Conservation (phyloP, 75 land plant genomes). For the Sequoia sempervirens region DNA sequence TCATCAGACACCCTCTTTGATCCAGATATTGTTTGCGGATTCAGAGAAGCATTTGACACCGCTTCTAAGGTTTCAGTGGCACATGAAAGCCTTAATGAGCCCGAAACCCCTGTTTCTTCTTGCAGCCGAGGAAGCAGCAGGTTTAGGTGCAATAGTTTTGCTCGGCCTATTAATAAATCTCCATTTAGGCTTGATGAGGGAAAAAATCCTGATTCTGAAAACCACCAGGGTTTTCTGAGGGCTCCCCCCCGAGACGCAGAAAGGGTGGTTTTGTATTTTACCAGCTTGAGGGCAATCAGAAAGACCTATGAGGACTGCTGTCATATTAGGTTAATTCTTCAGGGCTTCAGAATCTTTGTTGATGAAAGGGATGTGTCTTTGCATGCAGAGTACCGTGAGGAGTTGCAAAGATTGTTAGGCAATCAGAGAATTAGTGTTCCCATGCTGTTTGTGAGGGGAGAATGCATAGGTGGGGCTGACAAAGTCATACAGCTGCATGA, state of each 20-base stretch:
- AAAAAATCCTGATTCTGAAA: not conserved
- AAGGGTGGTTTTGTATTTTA: constrained; percentile 65
- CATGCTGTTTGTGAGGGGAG: constrained; percentile 54
- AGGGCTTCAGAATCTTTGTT: constrained; percentile 44
- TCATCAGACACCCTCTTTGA: constrained; percentile 21
- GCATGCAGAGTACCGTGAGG: constrained; percentile 65
- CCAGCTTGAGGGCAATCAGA: constrained; percentile 75
- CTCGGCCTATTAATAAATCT: constrained; percentile 10
- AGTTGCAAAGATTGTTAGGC: constrained; percentile 50
- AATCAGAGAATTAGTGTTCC: constrained; percentile 29
- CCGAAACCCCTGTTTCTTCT: constrained; percentile 4
- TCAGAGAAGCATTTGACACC: constrained; percentile 33
- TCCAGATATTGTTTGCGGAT: constrained; percentile 27
- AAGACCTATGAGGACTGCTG: constrained; percentile 88
- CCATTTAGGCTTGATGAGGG: not conserved
- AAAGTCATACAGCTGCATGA: constrained; percentile 57
- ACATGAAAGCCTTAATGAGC: not conserved
- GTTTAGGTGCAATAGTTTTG: constrained; percentile 4
- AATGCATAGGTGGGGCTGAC: constrained; percentile 68
- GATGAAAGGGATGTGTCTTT: constrained; percentile 87
- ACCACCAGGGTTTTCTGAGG: not conserved
- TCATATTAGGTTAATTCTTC: constrained; percentile 48
- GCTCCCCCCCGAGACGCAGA: constrained; percentile 23
- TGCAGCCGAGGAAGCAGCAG: not conserved
- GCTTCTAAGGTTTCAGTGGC: constrained; percentile 4